Evolutionary conservation across 164 flowering plant genomes (phyloP).

Genomic region (Malania oleifera): DNA sequence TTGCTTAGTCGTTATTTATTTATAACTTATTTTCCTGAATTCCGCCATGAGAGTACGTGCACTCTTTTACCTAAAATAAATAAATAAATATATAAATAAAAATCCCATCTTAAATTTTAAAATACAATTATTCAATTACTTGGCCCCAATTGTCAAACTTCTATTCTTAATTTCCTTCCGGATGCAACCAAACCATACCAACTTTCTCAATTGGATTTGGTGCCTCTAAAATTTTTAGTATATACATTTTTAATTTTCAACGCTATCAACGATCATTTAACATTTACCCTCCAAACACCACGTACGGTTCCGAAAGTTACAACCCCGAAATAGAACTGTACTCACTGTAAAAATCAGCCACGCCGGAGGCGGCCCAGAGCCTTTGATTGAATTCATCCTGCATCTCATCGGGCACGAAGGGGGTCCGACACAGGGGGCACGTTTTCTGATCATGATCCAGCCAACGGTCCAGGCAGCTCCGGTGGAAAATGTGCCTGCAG

Average conservation of each 20-base stretch:
- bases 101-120: no score
- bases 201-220: no score
- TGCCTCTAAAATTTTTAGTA: not conserved
- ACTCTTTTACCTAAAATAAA: no score
- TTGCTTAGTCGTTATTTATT: no score
- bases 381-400: conserved; percentile 59
- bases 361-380: conserved; percentile 70
- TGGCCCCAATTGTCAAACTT: no score
- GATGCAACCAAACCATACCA: no score
- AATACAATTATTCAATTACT: no score
- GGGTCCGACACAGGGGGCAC: conserved; percentile 81
- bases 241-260: not conserved
- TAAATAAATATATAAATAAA: no score
- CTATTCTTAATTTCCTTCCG: no score
- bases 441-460: conserved; percentile 87
- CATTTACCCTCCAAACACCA: not conserved
- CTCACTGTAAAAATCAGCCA: conserved; percentile 43
- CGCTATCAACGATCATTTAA: no score
- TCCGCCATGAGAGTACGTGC: no score
- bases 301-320: not conserved
- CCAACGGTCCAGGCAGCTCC: conserved; percentile 82
- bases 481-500: conserved; percentile 78
- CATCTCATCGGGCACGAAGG: conserved; percentile 52
- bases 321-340: conserved; percentile 22
- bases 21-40: no score